Percentiles rank a stretch among this genome's conserved stretches.
Conservation (phyloP, 1,139 yeast genomes). For the Taphrina deformans region DNA sequence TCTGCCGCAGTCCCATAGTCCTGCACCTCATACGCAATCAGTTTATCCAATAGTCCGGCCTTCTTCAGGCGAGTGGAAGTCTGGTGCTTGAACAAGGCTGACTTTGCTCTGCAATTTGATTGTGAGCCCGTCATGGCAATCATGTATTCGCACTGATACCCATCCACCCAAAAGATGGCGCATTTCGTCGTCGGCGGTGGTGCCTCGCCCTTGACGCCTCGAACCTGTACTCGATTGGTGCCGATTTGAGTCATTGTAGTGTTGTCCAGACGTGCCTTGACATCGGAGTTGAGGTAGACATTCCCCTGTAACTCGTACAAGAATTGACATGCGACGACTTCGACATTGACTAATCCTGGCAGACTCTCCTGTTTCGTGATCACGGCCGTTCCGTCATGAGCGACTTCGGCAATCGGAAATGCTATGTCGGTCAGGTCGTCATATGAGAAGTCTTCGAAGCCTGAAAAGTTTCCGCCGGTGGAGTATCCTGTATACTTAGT, state of each 20-base stretch:
- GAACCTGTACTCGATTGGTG: slow-evolving; percentile 36
- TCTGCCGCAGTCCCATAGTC: slow-evolving; percentile 17
- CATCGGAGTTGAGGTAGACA: slow-evolving; percentile 40
- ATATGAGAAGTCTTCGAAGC: slow-evolving; percentile 37
- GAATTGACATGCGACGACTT: slow-evolving; percentile 39
- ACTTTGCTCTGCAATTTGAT: slow-evolving; percentile 3
- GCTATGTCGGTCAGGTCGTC: slow-evolving; percentile 39
- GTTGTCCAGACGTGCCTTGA: slow-evolving; percentile 37
- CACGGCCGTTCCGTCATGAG: slow-evolving; percentile 39
- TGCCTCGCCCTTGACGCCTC: slow-evolving; percentile 39
- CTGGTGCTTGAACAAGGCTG: slow-evolving; percentile 18
- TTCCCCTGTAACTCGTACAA: slow-evolving; percentile 42
- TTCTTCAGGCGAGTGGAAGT: slow-evolving; percentile 13
- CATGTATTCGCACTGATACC: slow-evolving; percentile 38
- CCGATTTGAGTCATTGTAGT: slow-evolving; percentile 36
- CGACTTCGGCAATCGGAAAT: slow-evolving; percentile 40
- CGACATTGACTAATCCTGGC: slow-evolving; percentile 41
- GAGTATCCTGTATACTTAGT: slow-evolving; percentile 34
- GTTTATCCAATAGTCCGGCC: slow-evolving; percentile 9
- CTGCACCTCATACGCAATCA: slow-evolving; percentile 17
- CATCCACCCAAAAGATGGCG: slow-evolving; percentile 39
- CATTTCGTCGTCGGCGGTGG: slow-evolving; percentile 40
- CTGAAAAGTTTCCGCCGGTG: slow-evolving; percentile 42
- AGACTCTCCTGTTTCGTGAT: slow-evolving; percentile 40
- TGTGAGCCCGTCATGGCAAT: slow-evolving; percentile 27